Evolutionary conservation across 768 basidiomycete species (phyloP), one percentile per base, ranked within the genome.

Genomic region (Lyophyllum atratum): DNA sequence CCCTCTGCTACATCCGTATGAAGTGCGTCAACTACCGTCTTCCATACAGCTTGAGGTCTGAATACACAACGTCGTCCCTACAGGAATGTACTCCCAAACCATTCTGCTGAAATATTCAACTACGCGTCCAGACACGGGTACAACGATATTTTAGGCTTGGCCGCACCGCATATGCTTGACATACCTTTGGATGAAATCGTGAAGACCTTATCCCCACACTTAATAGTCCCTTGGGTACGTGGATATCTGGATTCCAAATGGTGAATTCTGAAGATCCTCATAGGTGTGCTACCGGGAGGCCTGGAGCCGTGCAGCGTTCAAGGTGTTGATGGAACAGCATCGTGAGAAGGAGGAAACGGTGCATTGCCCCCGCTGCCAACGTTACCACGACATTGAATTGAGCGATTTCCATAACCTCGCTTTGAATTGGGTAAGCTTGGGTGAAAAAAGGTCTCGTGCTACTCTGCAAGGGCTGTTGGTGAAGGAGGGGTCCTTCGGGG

Each of bases 1-100:
- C 64, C 39, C 49, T 69, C 28, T 72, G 71, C 52, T 47, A 57
- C 4, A 48, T 69, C 17, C 65, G 63, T 26, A 67, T 73, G 64
- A 63, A 59, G 70, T 69, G 25, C 24, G 53, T 61, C 9, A 21
- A 15, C 21, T n/a, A n/a, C n/a, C n/a, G n/a, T n/a, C n/a, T n/a
- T n/a, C n/a, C n/a, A n/a, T n/a, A n/a, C n/a, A n/a, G 8, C 24
- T 4, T 17, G 8, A 42, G 22, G 6, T 19, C 33, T 39, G 19
- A 34, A n/a, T 17, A 15, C 34, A 10, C 2, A 2, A 24, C 17
- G 22, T 45, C 44, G 9, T 4, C 26, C 24, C 22, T n/a, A 4
- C 25, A 55, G 54, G 14, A 17, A 49, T 7, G 10, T 34, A 14
- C 26, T 40, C 4, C 22, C 46, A 8, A 3, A 37, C 0, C 33